phyloP scores from a whole-genome alignment of 2,329 filamentous ascomycete species.

The Alternaria panax region DNA sequence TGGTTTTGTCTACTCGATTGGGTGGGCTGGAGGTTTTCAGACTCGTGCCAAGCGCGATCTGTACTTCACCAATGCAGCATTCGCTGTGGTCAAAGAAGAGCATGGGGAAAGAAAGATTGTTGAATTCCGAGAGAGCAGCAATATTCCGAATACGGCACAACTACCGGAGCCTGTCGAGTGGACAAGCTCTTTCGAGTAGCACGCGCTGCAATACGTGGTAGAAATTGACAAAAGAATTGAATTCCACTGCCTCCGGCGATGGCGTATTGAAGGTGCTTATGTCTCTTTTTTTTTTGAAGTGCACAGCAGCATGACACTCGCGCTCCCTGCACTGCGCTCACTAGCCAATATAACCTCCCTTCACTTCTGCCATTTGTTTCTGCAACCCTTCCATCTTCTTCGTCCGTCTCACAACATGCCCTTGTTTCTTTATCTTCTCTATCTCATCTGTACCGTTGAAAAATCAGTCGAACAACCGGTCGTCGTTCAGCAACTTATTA shows the following conservation, averaged over 20 bases:
- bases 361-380: slow-evolving; percentile 4
- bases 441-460: background rate
- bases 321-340: background rate
- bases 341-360: background rate
- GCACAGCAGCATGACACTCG: background rate
- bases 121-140: slow-evolving; percentile 43
- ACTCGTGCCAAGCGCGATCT: slow-evolving; percentile 28
- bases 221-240: background rate
- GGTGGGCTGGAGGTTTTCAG: slow-evolving; percentile 43
- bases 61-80: slow-evolving; percentile 43
- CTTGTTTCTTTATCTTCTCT: slow-evolving; percentile 5
- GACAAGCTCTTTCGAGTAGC: slow-evolving; percentile 30
- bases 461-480: slow-evolving; percentile 7
- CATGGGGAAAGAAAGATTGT: slow-evolving; percentile 36
- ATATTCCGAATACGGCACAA: slow-evolving; percentile 40
- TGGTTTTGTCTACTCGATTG: slow-evolving; percentile 43
- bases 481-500: slow-evolving; percentile 2
- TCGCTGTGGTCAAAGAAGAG: slow-evolving; percentile 38
- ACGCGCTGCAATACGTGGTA: background rate
- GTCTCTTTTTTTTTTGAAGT: background rate
- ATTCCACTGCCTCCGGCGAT: background rate
- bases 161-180: slow-evolving; percentile 34
- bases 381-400: slow-evolving; percentile 3
- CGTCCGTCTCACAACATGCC: background rate
- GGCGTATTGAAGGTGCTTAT: too few species aligned